phyloP scores from a whole-genome alignment of 768 basidiomycete species.

The Leucocoprinus sp. region DNA sequence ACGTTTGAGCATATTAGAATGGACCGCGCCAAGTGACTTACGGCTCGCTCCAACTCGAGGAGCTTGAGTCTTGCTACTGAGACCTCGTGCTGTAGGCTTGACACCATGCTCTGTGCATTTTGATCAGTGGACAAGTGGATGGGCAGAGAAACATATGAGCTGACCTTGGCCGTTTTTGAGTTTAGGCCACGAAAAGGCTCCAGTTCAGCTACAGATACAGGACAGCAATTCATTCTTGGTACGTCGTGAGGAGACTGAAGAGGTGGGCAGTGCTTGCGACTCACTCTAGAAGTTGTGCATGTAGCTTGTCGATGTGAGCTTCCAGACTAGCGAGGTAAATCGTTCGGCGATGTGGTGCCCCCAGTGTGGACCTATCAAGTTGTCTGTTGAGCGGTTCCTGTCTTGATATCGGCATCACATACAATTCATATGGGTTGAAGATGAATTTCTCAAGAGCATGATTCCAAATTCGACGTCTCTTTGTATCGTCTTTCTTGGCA shows the following conservation, averaged over 20 bases:
- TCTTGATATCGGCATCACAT: slow-evolving; percentile 16
- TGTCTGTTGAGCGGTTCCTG: slow-evolving; percentile 2
- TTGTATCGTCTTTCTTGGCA: slow-evolving; percentile 53
- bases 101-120: slow-evolving; percentile 55
- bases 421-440: slow-evolving; percentile 64
- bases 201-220: slow-evolving; percentile 47
- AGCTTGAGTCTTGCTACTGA: slow-evolving; percentile 52
- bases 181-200: slow-evolving; percentile 65
- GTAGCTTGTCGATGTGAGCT: slow-evolving; percentile 61
- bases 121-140: background rate
- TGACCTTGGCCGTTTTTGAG: slow-evolving; percentile 67
- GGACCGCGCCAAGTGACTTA: slow-evolving; percentile 24
- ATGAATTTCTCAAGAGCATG: slow-evolving; percentile 68
- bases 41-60: slow-evolving; percentile 62
- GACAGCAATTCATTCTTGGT: slow-evolving; percentile 31
- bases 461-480: slow-evolving; percentile 71
- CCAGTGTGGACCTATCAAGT: slow-evolving; percentile 43
- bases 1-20: background rate
- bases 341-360: slow-evolving; percentile 58
- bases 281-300: slow-evolving; percentile 43
- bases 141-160: slow-evolving; percentile 2
- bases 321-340: slow-evolving; percentile 70
- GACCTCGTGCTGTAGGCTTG: slow-evolving; percentile 60
- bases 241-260: background rate
- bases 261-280: slow-evolving; percentile 7